Conservation (phyloP, 2,329 filamentous ascomycete species). For the Acrocalymma vagum region DNA sequence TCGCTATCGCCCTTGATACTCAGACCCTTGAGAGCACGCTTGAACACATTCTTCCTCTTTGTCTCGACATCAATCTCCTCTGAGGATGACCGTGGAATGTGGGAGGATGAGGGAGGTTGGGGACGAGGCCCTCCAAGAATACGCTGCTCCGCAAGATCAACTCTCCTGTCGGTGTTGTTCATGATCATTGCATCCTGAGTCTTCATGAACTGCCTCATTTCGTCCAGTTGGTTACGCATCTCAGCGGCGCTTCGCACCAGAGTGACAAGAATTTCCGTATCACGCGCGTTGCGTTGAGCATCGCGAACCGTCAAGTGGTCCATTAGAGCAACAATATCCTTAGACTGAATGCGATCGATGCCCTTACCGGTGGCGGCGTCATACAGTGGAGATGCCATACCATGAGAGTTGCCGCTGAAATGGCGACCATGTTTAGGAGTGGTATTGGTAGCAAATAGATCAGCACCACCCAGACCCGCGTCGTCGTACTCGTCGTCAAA, state of each 20-base stretch:
- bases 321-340: constrained; percentile 97
- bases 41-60: constrained; percentile 95
- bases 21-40: constrained; percentile 88
- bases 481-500: constrained; percentile 60
- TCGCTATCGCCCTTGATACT: constrained; percentile 89
- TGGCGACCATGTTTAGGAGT: constrained; percentile 70
- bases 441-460: constrained; percentile 54
- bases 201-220: constrained; percentile 90
- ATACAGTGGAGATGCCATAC: constrained; percentile 88
- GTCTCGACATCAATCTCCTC: constrained; percentile 66
- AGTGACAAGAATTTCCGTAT: constrained; percentile 95
- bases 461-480: constrained; percentile 49
- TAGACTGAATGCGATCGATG: constrained; percentile 91
- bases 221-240: constrained; percentile 96
- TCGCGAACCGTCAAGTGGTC: constrained; percentile 98
- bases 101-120: constrained; percentile 72
- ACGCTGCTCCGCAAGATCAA: constrained; percentile 83
- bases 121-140: constrained; percentile 87
- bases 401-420: constrained; percentile 89
- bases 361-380: constrained; percentile 88
- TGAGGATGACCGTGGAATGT: constrained; percentile 61
- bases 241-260: constrained; percentile 93
- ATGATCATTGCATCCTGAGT: constrained; percentile 92
- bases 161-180: constrained; percentile 84
- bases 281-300: constrained; percentile 92